Evolutionary conservation across 2,329 filamentous ascomycete genomes (phyloP), one percentile per base, ranked within the genome.

Genomic region (Achaetomium macrosporum): DNA sequence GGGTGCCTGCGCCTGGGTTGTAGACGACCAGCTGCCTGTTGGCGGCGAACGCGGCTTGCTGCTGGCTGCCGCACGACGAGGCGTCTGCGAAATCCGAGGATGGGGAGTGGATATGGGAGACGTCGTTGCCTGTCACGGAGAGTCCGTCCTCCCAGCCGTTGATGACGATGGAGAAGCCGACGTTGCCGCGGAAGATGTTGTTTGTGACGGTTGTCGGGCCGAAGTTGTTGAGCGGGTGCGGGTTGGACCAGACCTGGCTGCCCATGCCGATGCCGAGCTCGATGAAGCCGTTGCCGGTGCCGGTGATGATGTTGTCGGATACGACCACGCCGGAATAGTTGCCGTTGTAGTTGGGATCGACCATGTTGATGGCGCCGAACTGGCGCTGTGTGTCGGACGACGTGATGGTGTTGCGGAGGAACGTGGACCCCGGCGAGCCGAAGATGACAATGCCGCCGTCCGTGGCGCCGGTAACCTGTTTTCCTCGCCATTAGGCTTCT

Each of bases 311-410:
- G 31, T 45, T 45, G 11, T 45, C 43, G 2, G 43, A 45, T 2
- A 45, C 43, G n/a, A 45, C 30, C 30, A 45, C 43, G 30, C 43
- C 43, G n/a, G 43, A 45, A 25, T 45, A 45, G 43, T 45, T 45
- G 16, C 43, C 43, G 31, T 45, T 45, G 43, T 45, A 45, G 31
- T 35, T 45, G 10, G 43, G 43, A 30, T 45, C 43, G 33, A 46
- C 43, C 43, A 46, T 46, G 43, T 46, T 46, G 43, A 46, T 46
- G 31, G 31, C 43, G 13, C 43, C 43, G 7, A 46, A 46, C 10
- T n/a, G 17, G n/a, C 43, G 43, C 25, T 46, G 16, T 4, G 43
- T 46, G 31, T 19, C 13, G 43, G 43, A 46, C 12, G 43, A 46
- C 1, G 43, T 46, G 30, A 46, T 45, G 31, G 43, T 45, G 43